A percentile compares a stretch with the other conserved stretches of the same genome.
These are phyloP conservation scores for Dendrocalamus latiflorus DNA, from an alignment of 202 grass and related monocot species.

Conservation along the genomic window DNA sequence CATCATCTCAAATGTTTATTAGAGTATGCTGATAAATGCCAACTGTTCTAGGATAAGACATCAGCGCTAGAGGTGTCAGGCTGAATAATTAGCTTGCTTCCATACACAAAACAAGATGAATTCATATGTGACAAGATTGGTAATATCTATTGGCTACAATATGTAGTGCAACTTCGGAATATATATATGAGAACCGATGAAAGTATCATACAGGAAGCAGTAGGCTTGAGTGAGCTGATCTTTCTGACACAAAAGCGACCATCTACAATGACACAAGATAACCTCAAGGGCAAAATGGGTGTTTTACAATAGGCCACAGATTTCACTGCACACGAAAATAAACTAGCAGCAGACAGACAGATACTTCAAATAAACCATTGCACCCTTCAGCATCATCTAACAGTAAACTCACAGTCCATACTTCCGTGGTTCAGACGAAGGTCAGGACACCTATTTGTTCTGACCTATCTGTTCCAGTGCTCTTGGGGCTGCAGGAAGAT, in stretches of 20 bases:
- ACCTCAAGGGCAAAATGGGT: constrained; percentile 36
- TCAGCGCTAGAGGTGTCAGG: neutral
- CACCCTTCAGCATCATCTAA: constrained; percentile 1
- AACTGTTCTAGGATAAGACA: neutral
- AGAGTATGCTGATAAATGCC: neutral
- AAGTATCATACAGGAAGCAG: constrained; percentile 25
- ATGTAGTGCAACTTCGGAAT: neutral
- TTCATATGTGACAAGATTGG: neutral
- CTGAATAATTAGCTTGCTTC: neutral
- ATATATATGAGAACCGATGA: constrained; percentile 16
- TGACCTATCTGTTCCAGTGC: constrained; percentile 8
- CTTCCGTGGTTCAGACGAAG: neutral
- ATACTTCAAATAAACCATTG: constrained; percentile 7
- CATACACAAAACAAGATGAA: neutral
- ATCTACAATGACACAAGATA: constrained; percentile 31
- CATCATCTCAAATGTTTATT: neutral
- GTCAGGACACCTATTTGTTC: constrained; percentile 15
- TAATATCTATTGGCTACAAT: neutral
- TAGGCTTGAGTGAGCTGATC: neutral
- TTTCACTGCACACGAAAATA: constrained; percentile 33
- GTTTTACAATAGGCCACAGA: constrained; percentile 23
- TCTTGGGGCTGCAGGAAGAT: constrained; percentile 40
- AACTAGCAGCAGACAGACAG: neutral
- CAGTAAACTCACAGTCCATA: neutral
- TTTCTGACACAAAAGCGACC: constrained; percentile 21